These are phyloP conservation scores for Marchantia paleacea DNA, from an alignment of 225 moss, liverwort and hornwort genomes.

Conservation along the genomic window DNA sequence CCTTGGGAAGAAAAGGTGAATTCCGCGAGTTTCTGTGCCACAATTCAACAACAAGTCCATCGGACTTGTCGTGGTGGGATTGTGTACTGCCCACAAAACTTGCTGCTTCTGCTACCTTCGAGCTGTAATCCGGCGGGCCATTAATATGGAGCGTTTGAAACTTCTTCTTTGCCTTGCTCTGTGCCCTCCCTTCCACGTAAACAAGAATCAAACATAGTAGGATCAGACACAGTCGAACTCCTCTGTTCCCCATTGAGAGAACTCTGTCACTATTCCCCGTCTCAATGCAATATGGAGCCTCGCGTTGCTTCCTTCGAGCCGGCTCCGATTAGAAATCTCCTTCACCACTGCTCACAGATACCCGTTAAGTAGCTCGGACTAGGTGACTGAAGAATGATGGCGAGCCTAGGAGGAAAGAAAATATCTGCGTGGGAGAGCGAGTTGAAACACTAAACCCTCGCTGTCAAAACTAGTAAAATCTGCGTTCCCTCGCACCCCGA, in stretches of 20 bases:
- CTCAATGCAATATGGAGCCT: background rate
- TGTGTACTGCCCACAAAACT: background rate
- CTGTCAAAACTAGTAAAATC: too few species aligned
- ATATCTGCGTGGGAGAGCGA: background rate
- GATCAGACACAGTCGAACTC: background rate
- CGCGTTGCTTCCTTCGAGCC: background rate
- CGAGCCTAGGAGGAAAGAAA: too few species aligned
- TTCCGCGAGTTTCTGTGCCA: conserved; percentile 24
- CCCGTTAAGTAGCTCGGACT: background rate
- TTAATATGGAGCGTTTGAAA: conserved; percentile 1
- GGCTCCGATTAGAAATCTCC: background rate
- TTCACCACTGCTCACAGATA: background rate
- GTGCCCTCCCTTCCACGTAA: background rate
- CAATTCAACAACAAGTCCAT: conserved; percentile 11
- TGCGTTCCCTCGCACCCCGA: too few species aligned
- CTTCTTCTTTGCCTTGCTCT: background rate
- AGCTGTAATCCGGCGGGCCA: background rate
- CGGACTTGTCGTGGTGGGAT: background rate
- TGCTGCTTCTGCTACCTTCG: background rate
- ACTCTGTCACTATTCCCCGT: background rate
- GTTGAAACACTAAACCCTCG: background rate
- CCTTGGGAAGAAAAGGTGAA: conserved; percentile 23
- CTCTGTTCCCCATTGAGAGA: background rate
- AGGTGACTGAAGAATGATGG: background rate
- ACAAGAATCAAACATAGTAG: background rate